A percentile compares a stretch with the other conserved stretches of the same genome.
These are phyloP conservation scores for Pichia occidentalis DNA, from an alignment of 805 yeast species.

Conservation along the genomic window DNA sequence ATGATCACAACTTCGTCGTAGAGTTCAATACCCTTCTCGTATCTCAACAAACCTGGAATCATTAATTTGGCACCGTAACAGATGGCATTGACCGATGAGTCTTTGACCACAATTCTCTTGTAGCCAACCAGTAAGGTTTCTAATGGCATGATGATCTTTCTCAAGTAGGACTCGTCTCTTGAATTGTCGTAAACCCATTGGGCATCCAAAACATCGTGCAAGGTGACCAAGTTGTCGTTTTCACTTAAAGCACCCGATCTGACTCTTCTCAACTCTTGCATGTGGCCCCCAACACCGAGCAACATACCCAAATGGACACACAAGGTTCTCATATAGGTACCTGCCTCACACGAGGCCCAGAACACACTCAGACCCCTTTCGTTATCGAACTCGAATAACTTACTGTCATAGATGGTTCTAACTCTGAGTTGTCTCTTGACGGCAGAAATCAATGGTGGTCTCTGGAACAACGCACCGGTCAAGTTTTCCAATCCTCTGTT, in stretches of 20 bases:
- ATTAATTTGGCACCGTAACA: conserved; percentile 98
- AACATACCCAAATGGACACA: conserved; percentile 99
- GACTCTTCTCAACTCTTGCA: conserved; percentile 99
- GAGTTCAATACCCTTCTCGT: conserved; percentile 95
- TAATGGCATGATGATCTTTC: conserved; percentile 90
- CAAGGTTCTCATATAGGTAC: conserved; percentile 98
- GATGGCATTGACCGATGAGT: conserved; percentile 95
- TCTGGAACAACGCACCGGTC: conserved; percentile 98
- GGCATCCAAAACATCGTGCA: conserved; percentile 97
- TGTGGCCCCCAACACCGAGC: conserved; percentile 98
- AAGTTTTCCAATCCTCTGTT: conserved; percentile 84
- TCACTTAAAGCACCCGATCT: conserved; percentile 95
- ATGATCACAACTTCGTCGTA: conserved; percentile 96
- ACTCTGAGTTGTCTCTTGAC: conserved; percentile 98
- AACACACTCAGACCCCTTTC: conserved; percentile 95
- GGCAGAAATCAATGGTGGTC: conserved; percentile 98
- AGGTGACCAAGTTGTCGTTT: conserved; percentile 84
- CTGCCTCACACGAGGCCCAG: conserved; percentile 99
- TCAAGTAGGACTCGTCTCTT: conserved; percentile 90
- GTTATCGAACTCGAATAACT: conserved; percentile 91
- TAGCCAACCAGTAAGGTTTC: conserved; percentile 91
- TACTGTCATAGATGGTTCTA: conserved; percentile 94
- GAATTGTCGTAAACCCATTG: conserved; percentile 97
- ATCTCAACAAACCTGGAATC: conserved; percentile 97
- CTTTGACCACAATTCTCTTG: conserved; percentile 87